Conservation (phyloP, 768 basidiomycete species). For the Pleurotus pulmonarius region DNA sequence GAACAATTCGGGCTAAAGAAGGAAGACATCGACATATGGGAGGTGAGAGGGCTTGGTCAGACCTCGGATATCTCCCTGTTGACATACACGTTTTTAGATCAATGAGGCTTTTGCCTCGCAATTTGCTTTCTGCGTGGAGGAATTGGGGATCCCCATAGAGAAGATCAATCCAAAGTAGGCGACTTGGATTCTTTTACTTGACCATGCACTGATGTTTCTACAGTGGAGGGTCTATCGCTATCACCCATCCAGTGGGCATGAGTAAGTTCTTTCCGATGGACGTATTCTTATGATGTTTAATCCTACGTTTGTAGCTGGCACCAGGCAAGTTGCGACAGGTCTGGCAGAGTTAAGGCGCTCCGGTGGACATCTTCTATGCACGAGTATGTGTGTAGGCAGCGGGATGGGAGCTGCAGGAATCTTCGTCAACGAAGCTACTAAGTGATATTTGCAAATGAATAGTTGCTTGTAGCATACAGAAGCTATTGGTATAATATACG, state of each 20-base stretch:
- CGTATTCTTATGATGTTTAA: not conserved
- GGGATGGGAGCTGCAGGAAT: constrained; percentile 88
- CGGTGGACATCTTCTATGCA: constrained; percentile 69
- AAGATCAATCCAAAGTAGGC: constrained; percentile 85
- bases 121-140: constrained; percentile 87
- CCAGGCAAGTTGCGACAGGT: constrained; percentile 87
- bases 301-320: constrained; percentile 54
- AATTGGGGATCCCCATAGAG: constrained; percentile 68
- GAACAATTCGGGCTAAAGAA: constrained; percentile 57
- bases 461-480: no score
- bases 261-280: constrained; percentile 41
- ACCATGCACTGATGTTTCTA: not conserved
- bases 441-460: no score
- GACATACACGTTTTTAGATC: constrained; percentile 40
- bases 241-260: constrained; percentile 82
- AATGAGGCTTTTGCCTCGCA: constrained; percentile 94
- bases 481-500: no score
- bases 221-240: constrained; percentile 83
- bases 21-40: constrained; percentile 74
- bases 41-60: constrained; percentile 37
- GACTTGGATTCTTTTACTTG: constrained; percentile 1
- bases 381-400: constrained; percentile 75
- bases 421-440: constrained; percentile 64
- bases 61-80: no score
- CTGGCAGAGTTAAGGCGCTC: constrained; percentile 74